Evolutionary conservation across 2,329 filamentous ascomycete genomes (phyloP).

Genomic region (Alternaria sp.): DNA sequence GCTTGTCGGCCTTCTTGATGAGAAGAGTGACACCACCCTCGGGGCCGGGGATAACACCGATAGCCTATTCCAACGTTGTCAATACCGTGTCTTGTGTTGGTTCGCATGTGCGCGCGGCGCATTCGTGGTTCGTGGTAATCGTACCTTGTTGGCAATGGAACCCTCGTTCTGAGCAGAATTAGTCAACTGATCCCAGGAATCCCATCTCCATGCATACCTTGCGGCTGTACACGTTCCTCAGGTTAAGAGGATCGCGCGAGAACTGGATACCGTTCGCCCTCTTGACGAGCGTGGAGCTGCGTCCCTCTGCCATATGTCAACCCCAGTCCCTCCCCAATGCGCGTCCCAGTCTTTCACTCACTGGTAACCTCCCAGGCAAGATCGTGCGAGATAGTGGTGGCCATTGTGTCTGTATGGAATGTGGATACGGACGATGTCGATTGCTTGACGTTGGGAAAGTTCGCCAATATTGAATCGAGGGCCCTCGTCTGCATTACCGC

Average conservation of each 20-base stretch:
- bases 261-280: conserved; percentile 85
- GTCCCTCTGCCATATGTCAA: conserved; percentile 66
- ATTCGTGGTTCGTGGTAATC: conserved; percentile 16
- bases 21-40: conserved; percentile 81
- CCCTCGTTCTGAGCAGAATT: conserved; percentile 73
- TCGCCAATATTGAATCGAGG: conserved; percentile 30
- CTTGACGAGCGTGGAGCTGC: conserved; percentile 94
- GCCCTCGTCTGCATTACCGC: conserved; percentile 35
- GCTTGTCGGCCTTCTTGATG: conserved; percentile 80
- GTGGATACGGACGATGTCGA: conserved; percentile 36
- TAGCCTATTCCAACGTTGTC: conserved; percentile 63
- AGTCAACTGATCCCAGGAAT: conserved; percentile 24
- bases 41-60: conserved; percentile 77
- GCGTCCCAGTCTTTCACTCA: conserved; percentile 61
- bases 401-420: conserved; percentile 51
- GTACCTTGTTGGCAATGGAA: conserved; percentile 92
- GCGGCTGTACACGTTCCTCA: conserved; percentile 87
- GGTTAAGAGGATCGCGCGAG: conserved; percentile 93
- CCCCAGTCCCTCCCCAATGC: conserved; percentile 8
- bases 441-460: conserved; percentile 20
- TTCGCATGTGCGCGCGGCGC: not conserved
- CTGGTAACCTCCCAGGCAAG: conserved; percentile 94
- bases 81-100: conserved; percentile 3
- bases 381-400: conserved; percentile 77
- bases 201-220: conserved; percentile 66